These are phyloP conservation scores for Aphanomyces astaci DNA, from an alignment of 352 stramenopile genomes.

Conservation along the genomic window DNA sequence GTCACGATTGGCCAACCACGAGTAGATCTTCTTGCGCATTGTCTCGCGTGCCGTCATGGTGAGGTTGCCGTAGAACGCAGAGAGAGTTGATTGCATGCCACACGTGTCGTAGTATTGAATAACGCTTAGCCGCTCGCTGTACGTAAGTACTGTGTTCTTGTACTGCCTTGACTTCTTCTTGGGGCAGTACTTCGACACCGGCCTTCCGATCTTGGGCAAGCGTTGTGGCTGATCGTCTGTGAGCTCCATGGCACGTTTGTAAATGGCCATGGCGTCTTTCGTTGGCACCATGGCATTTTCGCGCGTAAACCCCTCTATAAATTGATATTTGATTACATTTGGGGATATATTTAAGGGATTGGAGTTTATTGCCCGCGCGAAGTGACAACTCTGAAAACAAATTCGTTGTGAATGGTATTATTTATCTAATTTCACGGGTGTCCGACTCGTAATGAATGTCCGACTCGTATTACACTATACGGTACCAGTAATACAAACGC, in stretches of 20 bases:
- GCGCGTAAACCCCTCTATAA: neutral
- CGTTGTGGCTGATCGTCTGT: too few relatives aligned
- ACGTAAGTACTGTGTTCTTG: neutral
- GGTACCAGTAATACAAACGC: too few relatives aligned
- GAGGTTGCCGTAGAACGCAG: neutral
- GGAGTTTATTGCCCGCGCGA: neutral
- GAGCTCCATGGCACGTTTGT: too few relatives aligned
- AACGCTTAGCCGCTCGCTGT: neutral
- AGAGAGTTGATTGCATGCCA: neutral
- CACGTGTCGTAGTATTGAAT: neutral
- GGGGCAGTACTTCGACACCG: too few relatives aligned
- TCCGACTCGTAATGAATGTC: neutral
- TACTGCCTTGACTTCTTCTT: neutral
- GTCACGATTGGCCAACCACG: neutral
- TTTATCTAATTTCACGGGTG: neutral
- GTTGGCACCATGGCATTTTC: neutral
- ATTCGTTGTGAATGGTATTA: neutral
- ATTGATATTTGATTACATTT: neutral
- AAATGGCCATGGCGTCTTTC: neutral
- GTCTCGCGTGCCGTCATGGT: neutral
- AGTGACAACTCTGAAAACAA: neutral
- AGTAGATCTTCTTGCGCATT: neutral
- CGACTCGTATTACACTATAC: neutral
- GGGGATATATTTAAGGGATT: neutral
- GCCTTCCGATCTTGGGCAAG: too few relatives aligned